These are phyloP conservation scores for Sequoia sempervirens DNA, from an alignment of 75 land plant genomes.

Conservation along the genomic window DNA sequence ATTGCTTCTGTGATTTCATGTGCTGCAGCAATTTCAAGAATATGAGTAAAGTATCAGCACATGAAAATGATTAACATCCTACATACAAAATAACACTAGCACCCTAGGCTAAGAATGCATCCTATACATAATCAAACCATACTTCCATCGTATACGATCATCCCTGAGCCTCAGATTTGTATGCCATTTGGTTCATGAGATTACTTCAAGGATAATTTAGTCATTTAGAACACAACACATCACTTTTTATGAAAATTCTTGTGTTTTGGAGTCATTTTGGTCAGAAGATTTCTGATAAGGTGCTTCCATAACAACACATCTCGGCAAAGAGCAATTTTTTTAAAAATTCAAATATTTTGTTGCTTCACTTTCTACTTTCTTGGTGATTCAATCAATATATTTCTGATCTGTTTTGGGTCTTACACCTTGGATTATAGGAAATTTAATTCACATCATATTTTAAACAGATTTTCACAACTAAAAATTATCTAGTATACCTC, in stretches of 20 bases:
- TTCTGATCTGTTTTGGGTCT: too few species aligned
- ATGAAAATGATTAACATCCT: too few species aligned
- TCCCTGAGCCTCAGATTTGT: neutral
- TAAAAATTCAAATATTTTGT: too few species aligned
- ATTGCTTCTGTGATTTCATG: neutral
- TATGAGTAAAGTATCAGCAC: neutral
- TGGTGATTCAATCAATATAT: neutral
- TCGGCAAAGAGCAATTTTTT: neutral
- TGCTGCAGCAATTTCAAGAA: neutral
- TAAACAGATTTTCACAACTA: too few species aligned
- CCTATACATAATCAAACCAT: neutral
- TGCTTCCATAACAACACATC: neutral
- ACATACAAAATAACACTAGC: neutral
- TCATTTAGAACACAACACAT: neutral
- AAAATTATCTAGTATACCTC: neutral
- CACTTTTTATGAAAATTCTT: neutral
- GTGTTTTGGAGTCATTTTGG: neutral
- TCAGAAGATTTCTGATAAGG: neutral
- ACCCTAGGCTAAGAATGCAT: neutral
- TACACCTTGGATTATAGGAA: too few species aligned
- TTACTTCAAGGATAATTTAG: neutral
- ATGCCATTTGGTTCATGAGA: neutral
- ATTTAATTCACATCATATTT: too few species aligned
- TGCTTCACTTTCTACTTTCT: neutral
- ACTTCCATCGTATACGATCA: neutral